Base-by-base conservation (phyloP, 208 protist species). In the Acanthamoeba castellanii region DNA sequence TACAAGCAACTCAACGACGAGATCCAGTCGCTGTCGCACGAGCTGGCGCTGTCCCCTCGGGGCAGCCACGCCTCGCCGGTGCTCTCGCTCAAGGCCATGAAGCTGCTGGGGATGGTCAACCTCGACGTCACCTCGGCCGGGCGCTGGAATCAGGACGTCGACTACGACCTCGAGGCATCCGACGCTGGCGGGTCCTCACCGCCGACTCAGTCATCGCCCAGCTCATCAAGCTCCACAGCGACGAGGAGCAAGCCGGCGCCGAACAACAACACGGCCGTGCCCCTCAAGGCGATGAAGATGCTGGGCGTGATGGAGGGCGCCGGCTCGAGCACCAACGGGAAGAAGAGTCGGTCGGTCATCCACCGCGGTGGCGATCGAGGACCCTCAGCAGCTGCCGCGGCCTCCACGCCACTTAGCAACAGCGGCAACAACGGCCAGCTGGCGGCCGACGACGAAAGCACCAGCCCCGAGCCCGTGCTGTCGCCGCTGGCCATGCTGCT, bases 81-180 rank as follows among this genome's bases (percentile, higher is more conserved):
- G 25, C 45, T 85, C 25, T 85, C 78, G 22, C 78, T 85, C 47
- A 85, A 85, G 78, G 78, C 78, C 37, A 85, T 85, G 78, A 85
- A 59, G 78, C 25, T 85, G 16, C 78, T 85, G 6, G 78, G 78
- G 13, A 85, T 85, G 78, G 45, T 85, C 34, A 81, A 81, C 72
- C 32, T 81, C 27, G 18, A 50, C 32, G 72, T 81, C 37, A 7
- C 37, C 72, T 81, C 34, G 1, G 4, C 22, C 61, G 3, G n/a
- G 5, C 45, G 45, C 2, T 13, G 45, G 45, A 47, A 47, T 47
- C 45, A 47, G 45, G 45, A 47, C 5, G 7, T 4, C 45, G 45
- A 47, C 55, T 1, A 22, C 45, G 45, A 47, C 45, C 5, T 2
- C 45, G 45, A 47, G 45, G 0, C 45, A 2, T 47, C 45, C 45